Conservation (phyloP, 2,329 filamentous ascomycete species). For the Fusarium metavorans region DNA sequence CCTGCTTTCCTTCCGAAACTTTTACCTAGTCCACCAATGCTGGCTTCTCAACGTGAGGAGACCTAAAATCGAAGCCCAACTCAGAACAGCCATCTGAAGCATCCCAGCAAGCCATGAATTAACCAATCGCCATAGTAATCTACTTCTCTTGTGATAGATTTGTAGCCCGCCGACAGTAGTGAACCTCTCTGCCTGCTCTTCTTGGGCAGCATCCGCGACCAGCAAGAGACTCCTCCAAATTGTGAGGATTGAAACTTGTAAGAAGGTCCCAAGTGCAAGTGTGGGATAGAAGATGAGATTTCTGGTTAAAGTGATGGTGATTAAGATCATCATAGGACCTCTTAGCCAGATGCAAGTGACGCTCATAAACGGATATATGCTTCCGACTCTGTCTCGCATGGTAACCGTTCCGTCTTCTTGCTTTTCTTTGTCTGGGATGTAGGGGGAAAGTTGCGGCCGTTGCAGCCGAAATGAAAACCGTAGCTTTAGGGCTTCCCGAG, state of each 20-base stretch:
- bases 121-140: conserved; percentile 3
- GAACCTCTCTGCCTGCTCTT: not conserved
- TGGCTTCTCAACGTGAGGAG: conserved; percentile 9
- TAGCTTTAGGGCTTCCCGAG: conserved; percentile 3
- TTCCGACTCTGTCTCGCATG: conserved; percentile 1
- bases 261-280: conserved; percentile 1
- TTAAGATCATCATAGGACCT: conserved; percentile 4
- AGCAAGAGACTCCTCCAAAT: conserved; percentile 5
- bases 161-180: not conserved
- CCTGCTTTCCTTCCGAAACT: not conserved
- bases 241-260: conserved; percentile 9
- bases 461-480: not conserved
- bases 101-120: conserved; percentile 9
- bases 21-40: conserved; percentile 5
- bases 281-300: conserved; percentile 4
- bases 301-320: not conserved
- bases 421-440: conserved; percentile 1
- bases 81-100: conserved; percentile 4
- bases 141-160: conserved; percentile 3
- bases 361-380: conserved; percentile 4
- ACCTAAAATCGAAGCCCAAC: conserved; percentile 5
- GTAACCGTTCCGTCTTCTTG: not conserved
- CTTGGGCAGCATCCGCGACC: not conserved
- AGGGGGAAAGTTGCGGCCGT: not conserved
- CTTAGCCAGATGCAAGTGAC: conserved; percentile 5